These are phyloP conservation scores for Dactylellina cionopaga DNA, from an alignment of 2,329 filamentous ascomycete species.

Conservation along the genomic window DNA sequence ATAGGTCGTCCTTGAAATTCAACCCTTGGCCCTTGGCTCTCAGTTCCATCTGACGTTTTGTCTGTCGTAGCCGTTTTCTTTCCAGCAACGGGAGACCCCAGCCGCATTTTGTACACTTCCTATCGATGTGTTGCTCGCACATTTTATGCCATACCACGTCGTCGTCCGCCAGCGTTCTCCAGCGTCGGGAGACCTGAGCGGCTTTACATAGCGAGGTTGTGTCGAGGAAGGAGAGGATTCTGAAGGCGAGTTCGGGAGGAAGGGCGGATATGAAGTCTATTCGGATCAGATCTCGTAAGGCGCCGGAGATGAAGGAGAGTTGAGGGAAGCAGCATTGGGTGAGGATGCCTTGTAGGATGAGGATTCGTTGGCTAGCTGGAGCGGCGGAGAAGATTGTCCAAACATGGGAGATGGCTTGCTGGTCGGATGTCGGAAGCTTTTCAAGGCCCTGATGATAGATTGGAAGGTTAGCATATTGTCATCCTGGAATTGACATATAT, in stretches of 20 bases:
- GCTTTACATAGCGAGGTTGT: slow-evolving; percentile 95
- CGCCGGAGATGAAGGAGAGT: slow-evolving; percentile 88
- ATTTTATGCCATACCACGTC: slow-evolving; percentile 98
- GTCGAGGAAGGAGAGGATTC: slow-evolving; percentile 91
- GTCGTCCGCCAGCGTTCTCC: slow-evolving; percentile 91
- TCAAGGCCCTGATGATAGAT: slow-evolving; percentile 75
- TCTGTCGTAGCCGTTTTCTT: slow-evolving; percentile 83
- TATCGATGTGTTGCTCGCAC: slow-evolving; percentile 96
- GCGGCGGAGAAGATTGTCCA: slow-evolving; percentile 98
- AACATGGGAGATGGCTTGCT: slow-evolving; percentile 94
- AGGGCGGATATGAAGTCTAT: slow-evolving; percentile 94
- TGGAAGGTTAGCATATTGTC: slow-evolving; percentile 1
- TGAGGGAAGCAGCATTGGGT: slow-evolving; percentile 98
- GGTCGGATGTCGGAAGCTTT: slow-evolving; percentile 81
- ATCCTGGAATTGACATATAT: too few relatives aligned
- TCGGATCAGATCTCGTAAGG: slow-evolving; percentile 92
- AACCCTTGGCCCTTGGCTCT: slow-evolving; percentile 70
- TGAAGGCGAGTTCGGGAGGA: slow-evolving; percentile 89
- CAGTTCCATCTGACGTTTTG: slow-evolving; percentile 84
- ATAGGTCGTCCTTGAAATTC: slow-evolving; percentile 55
- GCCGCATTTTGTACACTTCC: slow-evolving; percentile 93
- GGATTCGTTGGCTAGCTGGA: slow-evolving; percentile 88
- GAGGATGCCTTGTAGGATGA: slow-evolving; percentile 96
- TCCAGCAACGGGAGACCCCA: slow-evolving; percentile 93
- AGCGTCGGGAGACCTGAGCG: slow-evolving; percentile 88